Evolutionary conservation across 371 early-diverging fungal species (phyloP).

Genomic region (Funneliformis caledonium): DNA sequence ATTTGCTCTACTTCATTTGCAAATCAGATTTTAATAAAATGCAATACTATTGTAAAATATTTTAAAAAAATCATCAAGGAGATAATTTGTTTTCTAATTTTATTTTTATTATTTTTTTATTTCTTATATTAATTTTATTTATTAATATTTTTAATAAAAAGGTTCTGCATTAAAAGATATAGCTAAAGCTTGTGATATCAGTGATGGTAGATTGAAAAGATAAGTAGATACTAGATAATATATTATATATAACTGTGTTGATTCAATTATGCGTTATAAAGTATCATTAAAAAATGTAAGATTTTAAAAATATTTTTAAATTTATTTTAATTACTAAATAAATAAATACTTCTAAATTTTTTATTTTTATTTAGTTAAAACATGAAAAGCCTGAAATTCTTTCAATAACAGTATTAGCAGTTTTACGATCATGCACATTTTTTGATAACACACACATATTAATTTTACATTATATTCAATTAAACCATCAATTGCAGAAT

Average conservation of each 20-base stretch:
- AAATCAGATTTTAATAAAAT: background rate
- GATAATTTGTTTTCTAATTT: background rate
- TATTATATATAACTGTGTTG: constrained; percentile 13
- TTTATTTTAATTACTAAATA: too few relatives aligned
- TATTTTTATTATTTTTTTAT: too few relatives aligned
- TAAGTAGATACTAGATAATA: background rate
- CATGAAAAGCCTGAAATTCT: background rate
- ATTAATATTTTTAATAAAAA: background rate
- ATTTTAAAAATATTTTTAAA: too few relatives aligned
- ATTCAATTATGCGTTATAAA: background rate
- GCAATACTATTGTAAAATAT: background rate
- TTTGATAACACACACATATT: background rate
- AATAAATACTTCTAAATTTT: too few relatives aligned
- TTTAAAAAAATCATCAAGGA: background rate
- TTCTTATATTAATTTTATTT: background rate
- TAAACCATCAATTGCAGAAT: background rate
- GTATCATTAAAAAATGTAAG: background rate
- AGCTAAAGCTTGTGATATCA: background rate
- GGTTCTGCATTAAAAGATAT: background rate
- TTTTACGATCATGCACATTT: background rate
- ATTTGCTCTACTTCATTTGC: constrained; percentile 23
- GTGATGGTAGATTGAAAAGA: background rate
- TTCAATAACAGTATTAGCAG: background rate
- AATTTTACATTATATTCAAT: background rate
- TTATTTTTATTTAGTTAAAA: background rate